A percentile compares a stretch with the other conserved stretches of the same genome.
Evolutionary conservation across 306 rosid genomes (phyloP).

Genomic region (Ochetophila trinervis): DNA sequence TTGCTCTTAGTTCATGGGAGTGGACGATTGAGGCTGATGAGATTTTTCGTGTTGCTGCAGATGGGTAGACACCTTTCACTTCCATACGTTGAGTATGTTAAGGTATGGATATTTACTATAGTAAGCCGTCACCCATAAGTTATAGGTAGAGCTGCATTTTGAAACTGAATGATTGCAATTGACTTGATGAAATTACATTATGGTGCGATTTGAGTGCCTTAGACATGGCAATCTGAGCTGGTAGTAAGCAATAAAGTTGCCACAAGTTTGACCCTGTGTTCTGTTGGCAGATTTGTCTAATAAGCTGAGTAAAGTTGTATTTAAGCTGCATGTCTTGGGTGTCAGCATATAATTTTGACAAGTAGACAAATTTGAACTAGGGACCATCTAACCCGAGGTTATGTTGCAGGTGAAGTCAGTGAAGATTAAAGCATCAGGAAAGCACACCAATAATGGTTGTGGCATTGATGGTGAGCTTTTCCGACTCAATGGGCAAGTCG

Average conservation of each 20-base stretch:
- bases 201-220: conserved; percentile 11
- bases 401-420: conserved; percentile 79
- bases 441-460: conserved; percentile 86
- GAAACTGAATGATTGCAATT: not conserved
- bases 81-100: conserved; percentile 90
- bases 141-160: conserved; percentile 12
- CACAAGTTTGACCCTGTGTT: conserved; percentile 7
- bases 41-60: conserved; percentile 90
- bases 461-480: conserved; percentile 99
- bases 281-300: not conserved
- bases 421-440: conserved; percentile 72
- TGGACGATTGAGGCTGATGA: conserved; percentile 80
- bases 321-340: not conserved
- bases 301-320: not conserved
- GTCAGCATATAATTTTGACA: conserved; percentile 5
- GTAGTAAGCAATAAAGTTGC: conserved; percentile 1
- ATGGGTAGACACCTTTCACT: conserved; percentile 90
- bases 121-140: not conserved
- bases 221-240: conserved; percentile 20
- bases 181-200: conserved; percentile 5
- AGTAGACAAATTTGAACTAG: conserved; percentile 4
- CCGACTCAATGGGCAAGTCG: conserved; percentile 74
- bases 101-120: conserved; percentile 48
- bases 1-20: conserved; percentile 82
- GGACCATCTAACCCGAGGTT: conserved; percentile 23